phyloP scores from a whole-genome alignment of 2,329 filamentous ascomycete genomes.

The Sarocladiaceae sp. region DNA sequence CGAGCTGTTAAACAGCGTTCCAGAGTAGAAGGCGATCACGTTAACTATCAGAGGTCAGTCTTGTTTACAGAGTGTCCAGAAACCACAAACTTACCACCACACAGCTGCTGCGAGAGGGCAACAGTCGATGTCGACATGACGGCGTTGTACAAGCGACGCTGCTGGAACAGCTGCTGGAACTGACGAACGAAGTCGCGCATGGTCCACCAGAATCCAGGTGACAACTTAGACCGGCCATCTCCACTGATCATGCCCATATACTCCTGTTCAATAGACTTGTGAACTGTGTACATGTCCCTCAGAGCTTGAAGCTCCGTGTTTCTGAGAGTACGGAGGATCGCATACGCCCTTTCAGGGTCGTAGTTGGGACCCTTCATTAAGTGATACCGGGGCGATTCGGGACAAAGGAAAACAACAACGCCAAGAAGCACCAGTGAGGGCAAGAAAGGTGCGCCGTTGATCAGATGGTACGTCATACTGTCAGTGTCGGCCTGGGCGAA shows the following conservation, averaged over 20 bases:
- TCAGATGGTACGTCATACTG: constrained; percentile 21
- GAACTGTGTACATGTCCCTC: constrained; percentile 33
- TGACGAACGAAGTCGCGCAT: constrained; percentile 22
- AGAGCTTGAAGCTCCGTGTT: constrained; percentile 35
- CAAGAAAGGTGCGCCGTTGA: constrained; percentile 32
- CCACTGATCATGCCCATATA: constrained; percentile 17
- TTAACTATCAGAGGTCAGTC: constrained; percentile 19
- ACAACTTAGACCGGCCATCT: constrained; percentile 16
- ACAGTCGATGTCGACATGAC: constrained; percentile 24
- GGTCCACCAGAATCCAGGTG: constrained; percentile 21
- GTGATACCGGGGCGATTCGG: constrained; percentile 36
- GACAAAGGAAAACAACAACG: constrained; percentile 29
- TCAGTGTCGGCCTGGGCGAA: constrained; percentile 21
- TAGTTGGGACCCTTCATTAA: constrained; percentile 32
- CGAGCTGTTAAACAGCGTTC: constrained; percentile 22
- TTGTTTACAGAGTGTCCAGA: not conserved
- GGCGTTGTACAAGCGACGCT: constrained; percentile 24
- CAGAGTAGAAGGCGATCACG: constrained; percentile 38
- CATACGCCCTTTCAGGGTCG: constrained; percentile 29
- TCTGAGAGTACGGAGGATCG: constrained; percentile 26
- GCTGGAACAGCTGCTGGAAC: constrained; percentile 21
- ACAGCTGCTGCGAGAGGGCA: constrained; percentile 26
- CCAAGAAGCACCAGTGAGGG: constrained; percentile 29
- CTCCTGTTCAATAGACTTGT: constrained; percentile 26
- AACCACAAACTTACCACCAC: constrained; percentile 15